Conservation (phyloP, 805 yeast genomes). For the Candida awuae region DNA sequence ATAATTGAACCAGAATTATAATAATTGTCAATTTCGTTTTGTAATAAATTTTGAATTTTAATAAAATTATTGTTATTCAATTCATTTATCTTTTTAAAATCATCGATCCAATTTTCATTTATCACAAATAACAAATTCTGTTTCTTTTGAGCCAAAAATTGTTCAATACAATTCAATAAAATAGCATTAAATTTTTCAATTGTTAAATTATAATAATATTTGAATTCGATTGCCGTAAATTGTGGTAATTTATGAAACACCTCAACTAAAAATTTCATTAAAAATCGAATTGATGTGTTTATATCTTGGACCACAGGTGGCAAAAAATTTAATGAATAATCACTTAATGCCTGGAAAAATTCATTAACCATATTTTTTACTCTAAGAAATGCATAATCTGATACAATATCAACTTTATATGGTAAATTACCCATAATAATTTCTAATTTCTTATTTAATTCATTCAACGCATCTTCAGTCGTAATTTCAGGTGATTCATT, state of each 20-base stretch:
- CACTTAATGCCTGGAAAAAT: conserved; percentile 62
- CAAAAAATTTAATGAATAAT: conserved; percentile 61
- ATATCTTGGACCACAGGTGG: conserved; percentile 61
- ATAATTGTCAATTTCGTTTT: conserved; percentile 23
- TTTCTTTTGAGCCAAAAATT: conserved; percentile 25
- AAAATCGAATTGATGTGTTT: conserved; percentile 48
- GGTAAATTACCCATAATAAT: conserved; percentile 50
- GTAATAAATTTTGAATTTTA: conserved; percentile 20
- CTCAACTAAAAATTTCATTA: conserved; percentile 49
- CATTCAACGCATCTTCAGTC: conserved; percentile 40
- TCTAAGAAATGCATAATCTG: conserved; percentile 71
- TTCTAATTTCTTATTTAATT: conserved; percentile 40
- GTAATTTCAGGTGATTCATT: conserved; percentile 52
- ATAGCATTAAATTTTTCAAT: conserved; percentile 29
- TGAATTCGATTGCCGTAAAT: conserved; percentile 51
- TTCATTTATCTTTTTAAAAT: conserved; percentile 24
- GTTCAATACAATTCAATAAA: conserved; percentile 19
- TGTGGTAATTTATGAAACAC: conserved; percentile 58
- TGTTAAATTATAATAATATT: conserved; percentile 33
- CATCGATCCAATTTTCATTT: conserved; percentile 27
- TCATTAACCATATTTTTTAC: conserved; percentile 62
- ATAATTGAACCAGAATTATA: conserved; percentile 18
- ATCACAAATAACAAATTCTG: conserved; percentile 28
- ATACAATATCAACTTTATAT: conserved; percentile 61
- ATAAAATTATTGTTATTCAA: conserved; percentile 24